Base-by-base conservation (phyloP, 2,329 filamentous ascomycete species). In the Magnaporthiopsis poae region DNA sequence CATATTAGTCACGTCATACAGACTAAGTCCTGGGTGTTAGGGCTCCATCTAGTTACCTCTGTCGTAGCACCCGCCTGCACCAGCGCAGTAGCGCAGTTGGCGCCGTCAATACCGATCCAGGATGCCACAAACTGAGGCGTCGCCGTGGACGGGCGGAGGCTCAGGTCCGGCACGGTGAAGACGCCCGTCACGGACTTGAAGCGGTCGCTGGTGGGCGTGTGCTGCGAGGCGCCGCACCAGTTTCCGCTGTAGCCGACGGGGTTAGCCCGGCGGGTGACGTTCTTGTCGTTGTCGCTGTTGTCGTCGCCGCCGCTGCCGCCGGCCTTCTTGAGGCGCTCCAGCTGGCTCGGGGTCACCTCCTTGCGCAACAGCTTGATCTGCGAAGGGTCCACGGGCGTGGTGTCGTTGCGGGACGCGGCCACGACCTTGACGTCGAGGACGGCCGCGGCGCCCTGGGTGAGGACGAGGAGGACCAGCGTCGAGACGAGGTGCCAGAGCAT, bases 71-170 rank as follows among this genome's bases (percentile, higher is more conserved):
- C 74, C 9, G 73, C 72, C 68, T 75, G 74, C 65, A 75, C 35
- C 61, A 75, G 69, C 21, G 71, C 68, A 29, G 66, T 63, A 29
- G 68, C 67, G 69, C 74, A 75, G 52, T 69, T 71, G 13, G 33
- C 62, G 46, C 74, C 74, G 67, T 76, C 74, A 31, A 75, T 71
- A 59, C 74, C 74, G 59, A 75, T 70, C 73, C 73, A 75, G 21
- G 73, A 73, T 1, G 73, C 70, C 8, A 71, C 73, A 63, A 69
- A 73, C 65, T 75, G 73, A 60, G 69, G 68, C 5, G 69, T 67
- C 39, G 65, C 64, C 5, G 61, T 31, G 18, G 66, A 64, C 1
- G 69, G 66, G 61, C 72, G 69, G 39, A 72, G 66, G 35, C 39
- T 69, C 65, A 74, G 68, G 35, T 70, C 68, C 13, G 74, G 74